Evolutionary conservation across 2,329 filamentous ascomycete species (phyloP).

Genomic region (Mollisiaceae sp.): DNA sequence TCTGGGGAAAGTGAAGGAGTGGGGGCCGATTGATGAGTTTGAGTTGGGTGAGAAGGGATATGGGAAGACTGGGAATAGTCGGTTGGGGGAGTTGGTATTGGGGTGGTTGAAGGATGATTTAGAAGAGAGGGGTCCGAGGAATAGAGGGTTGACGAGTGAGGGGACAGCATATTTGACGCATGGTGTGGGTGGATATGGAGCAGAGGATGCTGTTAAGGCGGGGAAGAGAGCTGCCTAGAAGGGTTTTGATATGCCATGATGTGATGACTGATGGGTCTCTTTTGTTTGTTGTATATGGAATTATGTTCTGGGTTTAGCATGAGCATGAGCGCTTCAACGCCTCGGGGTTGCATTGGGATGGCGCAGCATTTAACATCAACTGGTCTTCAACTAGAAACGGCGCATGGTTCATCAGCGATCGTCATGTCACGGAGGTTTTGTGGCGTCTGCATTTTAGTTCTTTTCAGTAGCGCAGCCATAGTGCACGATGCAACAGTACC

Average conservation of each 20-base stretch:
- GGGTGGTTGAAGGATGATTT: constrained; percentile 86
- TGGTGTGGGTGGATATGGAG: constrained; percentile 68
- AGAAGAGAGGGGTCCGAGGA: constrained; percentile 77
- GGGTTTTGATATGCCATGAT: constrained; percentile 4
- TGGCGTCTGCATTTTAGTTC: background rate
- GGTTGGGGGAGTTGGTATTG: constrained; percentile 85
- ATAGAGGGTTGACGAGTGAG: constrained; percentile 44
- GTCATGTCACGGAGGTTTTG: constrained; percentile 1
- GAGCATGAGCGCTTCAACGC: constrained; percentile 33
- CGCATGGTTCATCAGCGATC: constrained; percentile 5
- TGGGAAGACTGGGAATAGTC: constrained; percentile 71
- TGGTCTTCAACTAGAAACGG: constrained; percentile 11
- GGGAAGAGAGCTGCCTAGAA: constrained; percentile 6
- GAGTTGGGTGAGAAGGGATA: constrained; percentile 45
- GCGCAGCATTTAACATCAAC: constrained; percentile 41
- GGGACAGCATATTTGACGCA: constrained; percentile 57
- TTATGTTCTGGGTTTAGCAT: constrained; percentile 16
- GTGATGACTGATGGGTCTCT: constrained; percentile 12
- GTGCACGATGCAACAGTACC: background rate
- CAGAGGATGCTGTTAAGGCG: constrained; percentile 42
- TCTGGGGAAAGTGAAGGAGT: constrained; percentile 84
- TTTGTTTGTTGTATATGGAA: constrained; percentile 13
- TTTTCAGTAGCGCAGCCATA: background rate
- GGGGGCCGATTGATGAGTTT: constrained; percentile 76
- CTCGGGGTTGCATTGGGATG: constrained; percentile 29